Base-by-base conservation (phyloP, 1,284 basidiomycete species). In the Afroboletus lepidellus region DNA sequence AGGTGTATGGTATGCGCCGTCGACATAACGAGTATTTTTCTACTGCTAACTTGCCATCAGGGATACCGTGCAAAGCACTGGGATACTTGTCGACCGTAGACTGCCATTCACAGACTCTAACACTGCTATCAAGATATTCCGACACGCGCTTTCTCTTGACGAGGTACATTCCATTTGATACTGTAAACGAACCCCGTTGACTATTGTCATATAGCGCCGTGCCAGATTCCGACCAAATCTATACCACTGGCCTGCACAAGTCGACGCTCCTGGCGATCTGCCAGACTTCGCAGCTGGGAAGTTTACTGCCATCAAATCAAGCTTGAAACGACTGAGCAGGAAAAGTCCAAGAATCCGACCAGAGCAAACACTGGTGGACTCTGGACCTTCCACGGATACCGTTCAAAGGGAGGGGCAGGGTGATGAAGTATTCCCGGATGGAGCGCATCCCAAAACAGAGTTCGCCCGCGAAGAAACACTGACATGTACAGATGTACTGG, bases 21-120 rank as follows among this genome's bases (percentile, higher is more conserved):
- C 46, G n/a, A 30, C 13, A 39, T n/a, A 9, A 29, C 21, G 9
- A 4, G 33, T 5, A 5, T 23, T 8, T 52, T 12, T 25, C 20
- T 27, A 36, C 43, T 46, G 13, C 41, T 50, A 43, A 62, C 50
- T 58, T 47, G 29, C 37, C 11, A 12, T 23, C 51, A 85, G 83
- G 83, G 85, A 87, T 49, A 87, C 85, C 0, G 85, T 87, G 13
- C 72, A 80, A 7, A 83, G 82, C 48, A 84, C 85, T 30, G 86
- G 87, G 1, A 55, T 84, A 3, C 55, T 90, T 23, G 71, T 77
- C 53, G 69, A 71, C n/a, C 71, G 74, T 12, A 74, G 70, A 6
- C 70, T 90, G 38, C 87, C 88, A 3, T 87, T 86, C 59, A 80
- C 82, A 1, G 72, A 71, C 33, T 76, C 75, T n/a, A 84, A 86